Evolutionary conservation across 345 rosid species (phyloP).

Genomic region (Theobroma cacao): DNA sequence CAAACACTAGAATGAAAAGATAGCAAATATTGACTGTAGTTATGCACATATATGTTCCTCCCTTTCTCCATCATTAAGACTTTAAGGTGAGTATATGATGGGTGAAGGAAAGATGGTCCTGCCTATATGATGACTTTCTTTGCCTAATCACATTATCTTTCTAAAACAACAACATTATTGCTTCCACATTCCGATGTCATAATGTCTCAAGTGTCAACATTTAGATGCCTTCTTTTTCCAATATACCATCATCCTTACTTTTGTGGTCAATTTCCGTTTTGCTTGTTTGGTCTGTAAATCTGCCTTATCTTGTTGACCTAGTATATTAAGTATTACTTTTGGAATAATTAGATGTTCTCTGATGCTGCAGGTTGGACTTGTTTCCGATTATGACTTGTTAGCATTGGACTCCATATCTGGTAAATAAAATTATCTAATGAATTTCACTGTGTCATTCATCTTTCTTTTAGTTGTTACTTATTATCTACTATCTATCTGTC

Average conservation of each 20-base stretch:
- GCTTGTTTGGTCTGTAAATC: background rate
- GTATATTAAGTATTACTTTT: background rate
- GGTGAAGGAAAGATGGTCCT: background rate
- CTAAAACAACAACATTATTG: background rate
- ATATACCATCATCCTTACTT: background rate
- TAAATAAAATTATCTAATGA: conserved; percentile 25
- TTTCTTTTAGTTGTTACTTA: background rate
- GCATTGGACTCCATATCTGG: conserved; percentile 95
- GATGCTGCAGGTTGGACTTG: conserved; percentile 84
- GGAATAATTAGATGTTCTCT: conserved; percentile 16
- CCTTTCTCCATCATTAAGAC: background rate
- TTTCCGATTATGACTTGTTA: conserved; percentile 90
- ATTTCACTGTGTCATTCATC: background rate
- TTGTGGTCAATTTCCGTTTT: conserved; percentile 1
- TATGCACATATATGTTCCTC: background rate
- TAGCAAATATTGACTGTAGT: background rate
- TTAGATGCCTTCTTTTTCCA: background rate
- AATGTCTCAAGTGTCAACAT: background rate
- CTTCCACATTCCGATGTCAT: background rate
- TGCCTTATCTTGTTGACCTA: conserved; percentile 2
- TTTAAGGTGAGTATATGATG: background rate
- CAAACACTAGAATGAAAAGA: background rate
- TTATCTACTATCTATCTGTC: background rate
- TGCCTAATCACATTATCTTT: background rate
- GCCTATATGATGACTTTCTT: background rate